A percentile compares a stretch with the other conserved stretches of the same genome.
Conservation (phyloP, 176 grass and related monocot species). For the Zoysia pacifica region DNA sequence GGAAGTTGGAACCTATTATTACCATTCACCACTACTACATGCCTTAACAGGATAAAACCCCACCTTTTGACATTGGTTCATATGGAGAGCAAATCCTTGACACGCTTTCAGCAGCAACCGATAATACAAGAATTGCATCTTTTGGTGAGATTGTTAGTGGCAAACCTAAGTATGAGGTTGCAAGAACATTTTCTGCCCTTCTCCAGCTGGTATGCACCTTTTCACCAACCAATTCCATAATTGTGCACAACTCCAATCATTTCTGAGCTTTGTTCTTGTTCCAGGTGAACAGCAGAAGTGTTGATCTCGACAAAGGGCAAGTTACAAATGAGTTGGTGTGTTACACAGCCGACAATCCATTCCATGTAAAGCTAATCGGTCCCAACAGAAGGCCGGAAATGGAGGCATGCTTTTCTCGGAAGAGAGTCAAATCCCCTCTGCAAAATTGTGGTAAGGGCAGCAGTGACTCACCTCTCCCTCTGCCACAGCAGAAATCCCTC, state of each 20-base stretch:
- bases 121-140: slow-evolving; percentile 47
- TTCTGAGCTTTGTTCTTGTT: slow-evolving; percentile 10
- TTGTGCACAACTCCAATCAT: neutral
- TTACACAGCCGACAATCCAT: slow-evolving; percentile 72
- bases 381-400: slow-evolving; percentile 43
- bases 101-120: slow-evolving; percentile 53
- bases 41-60: slow-evolving; percentile 66
- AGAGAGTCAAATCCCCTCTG: slow-evolving; percentile 70
- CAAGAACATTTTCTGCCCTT: slow-evolving; percentile 96
- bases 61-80: slow-evolving; percentile 91
- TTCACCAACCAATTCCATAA: neutral
- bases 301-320: slow-evolving; percentile 70
- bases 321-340: slow-evolving; percentile 60
- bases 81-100: slow-evolving; percentile 87
- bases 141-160: slow-evolving; percentile 69
- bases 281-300: slow-evolving; percentile 83
- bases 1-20: slow-evolving; percentile 28
- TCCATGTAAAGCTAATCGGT: slow-evolving; percentile 60
- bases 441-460: slow-evolving; percentile 34
- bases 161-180: slow-evolving; percentile 76
- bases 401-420: slow-evolving; percentile 46
- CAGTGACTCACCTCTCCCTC: slow-evolving; percentile 15
- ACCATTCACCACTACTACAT: neutral
- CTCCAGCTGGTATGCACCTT: slow-evolving; percentile 79
- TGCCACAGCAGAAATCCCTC: slow-evolving; percentile 23